phyloP scores from a whole-genome alignment of 192 early-diverging fungal genomes.

The Allomyces arbusculus region DNA sequence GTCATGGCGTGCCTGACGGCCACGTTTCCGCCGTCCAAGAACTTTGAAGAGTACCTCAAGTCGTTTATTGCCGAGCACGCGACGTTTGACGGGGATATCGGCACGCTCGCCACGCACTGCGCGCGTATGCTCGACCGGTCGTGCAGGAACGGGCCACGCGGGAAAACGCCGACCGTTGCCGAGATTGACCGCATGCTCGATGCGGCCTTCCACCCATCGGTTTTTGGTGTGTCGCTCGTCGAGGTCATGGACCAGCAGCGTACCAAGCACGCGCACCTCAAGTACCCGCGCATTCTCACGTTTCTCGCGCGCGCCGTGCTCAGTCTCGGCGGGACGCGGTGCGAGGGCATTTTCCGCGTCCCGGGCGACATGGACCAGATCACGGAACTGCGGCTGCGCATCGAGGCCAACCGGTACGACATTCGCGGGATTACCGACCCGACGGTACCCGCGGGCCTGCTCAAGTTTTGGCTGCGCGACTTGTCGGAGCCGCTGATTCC shows the following conservation, averaged over 20 bases:
- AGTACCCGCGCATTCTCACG: constrained; percentile 60
- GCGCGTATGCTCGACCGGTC: constrained; percentile 37
- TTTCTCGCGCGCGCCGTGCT: constrained; percentile 56
- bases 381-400: constrained; percentile 50
- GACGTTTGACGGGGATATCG: constrained; percentile 5
- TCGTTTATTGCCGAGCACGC: constrained; percentile 22
- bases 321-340: constrained; percentile 47
- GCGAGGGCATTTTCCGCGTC: constrained; percentile 92
- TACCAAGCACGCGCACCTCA: constrained; percentile 20
- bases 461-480: constrained; percentile 88
- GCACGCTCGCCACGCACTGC: constrained; percentile 14
- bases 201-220: constrained; percentile 60
- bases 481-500: constrained; percentile 79
- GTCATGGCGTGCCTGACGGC: constrained; percentile 60
- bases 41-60: constrained; percentile 64
- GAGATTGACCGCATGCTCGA: constrained; percentile 53
- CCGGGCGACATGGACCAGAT: constrained; percentile 80
- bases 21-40: constrained; percentile 78
- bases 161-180: constrained; percentile 44
- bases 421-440: constrained; percentile 58
- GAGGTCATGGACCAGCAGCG: constrained; percentile 59
- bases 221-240: constrained; percentile 78
- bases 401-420: constrained; percentile 67
- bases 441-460: constrained; percentile 71
- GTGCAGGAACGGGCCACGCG: constrained; percentile 56